A percentile compares a stretch with the other conserved stretches of the same genome.
These are phyloP conservation scores for Penicillium canescens DNA, from an alignment of 495 filamentous ascomycete genomes.

Conservation along the genomic window DNA sequence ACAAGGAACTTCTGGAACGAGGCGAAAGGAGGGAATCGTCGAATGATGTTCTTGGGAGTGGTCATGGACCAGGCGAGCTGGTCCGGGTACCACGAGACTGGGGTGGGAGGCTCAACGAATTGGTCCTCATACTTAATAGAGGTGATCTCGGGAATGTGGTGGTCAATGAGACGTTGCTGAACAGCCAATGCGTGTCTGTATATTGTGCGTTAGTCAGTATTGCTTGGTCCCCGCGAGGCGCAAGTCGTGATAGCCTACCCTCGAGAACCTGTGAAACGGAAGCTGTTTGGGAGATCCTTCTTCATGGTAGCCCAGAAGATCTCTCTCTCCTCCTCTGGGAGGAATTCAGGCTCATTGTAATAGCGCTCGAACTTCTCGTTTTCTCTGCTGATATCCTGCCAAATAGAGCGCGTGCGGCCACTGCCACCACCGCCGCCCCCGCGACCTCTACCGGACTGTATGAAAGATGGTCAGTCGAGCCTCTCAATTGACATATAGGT, in stretches of 20 bases:
- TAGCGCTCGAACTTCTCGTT: slow-evolving; percentile 80
- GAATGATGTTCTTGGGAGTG: slow-evolving; percentile 88
- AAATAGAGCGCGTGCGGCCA: slow-evolving; percentile 37
- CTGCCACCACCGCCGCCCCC: slow-evolving; percentile 34
- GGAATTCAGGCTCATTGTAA: slow-evolving; percentile 74
- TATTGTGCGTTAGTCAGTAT: slow-evolving; percentile 7
- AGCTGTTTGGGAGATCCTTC: slow-evolving; percentile 89
- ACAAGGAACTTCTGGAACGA: slow-evolving; percentile 98
- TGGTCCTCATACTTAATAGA: slow-evolving; percentile 79
- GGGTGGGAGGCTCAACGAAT: slow-evolving; percentile 73
- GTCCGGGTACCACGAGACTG: slow-evolving; percentile 90
- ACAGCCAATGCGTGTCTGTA: slow-evolving; percentile 82
- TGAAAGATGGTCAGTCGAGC: slow-evolving; percentile 12
- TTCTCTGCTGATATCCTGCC: slow-evolving; percentile 60
- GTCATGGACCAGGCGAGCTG: slow-evolving; percentile 94
- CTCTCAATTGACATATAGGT: background rate
- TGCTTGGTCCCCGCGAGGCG: background rate
- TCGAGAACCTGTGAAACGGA: slow-evolving; percentile 92
- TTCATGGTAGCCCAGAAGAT: slow-evolving; percentile 81
- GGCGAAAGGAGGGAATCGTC: slow-evolving; percentile 87
- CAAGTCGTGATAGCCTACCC: slow-evolving; percentile 49
- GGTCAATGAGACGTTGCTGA: slow-evolving; percentile 77
- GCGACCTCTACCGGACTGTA: slow-evolving; percentile 34
- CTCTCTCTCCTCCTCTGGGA: slow-evolving; percentile 70
- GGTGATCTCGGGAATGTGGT: slow-evolving; percentile 85